These are phyloP conservation scores for Russula lepida DNA, from an alignment of 768 basidiomycete species.

Conservation along the genomic window DNA sequence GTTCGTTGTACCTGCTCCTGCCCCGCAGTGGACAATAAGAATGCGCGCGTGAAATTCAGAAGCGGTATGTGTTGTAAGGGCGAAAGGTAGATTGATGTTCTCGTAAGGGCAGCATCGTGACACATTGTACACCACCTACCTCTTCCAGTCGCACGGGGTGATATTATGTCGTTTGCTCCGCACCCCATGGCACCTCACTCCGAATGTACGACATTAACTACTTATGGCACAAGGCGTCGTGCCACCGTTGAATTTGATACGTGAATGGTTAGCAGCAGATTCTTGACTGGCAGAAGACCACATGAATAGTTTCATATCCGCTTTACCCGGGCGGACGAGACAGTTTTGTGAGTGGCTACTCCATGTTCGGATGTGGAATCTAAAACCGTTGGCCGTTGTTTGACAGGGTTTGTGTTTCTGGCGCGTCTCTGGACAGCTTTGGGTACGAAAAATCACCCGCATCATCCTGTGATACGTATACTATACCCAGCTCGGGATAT, in stretches of 20 bases:
- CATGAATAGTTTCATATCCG: neutral
- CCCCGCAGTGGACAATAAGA: neutral
- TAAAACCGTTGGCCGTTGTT: neutral
- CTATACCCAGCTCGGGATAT: neutral
- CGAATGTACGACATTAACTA: neutral
- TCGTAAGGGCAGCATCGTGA: neutral
- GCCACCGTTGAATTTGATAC: constrained; percentile 7
- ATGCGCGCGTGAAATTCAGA: neutral
- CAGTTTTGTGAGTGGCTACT: neutral
- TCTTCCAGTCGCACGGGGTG: neutral
- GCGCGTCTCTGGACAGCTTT: neutral
- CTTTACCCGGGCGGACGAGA: neutral
- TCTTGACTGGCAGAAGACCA: neutral
- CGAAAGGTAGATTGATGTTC: neutral
- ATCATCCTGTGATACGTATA: neutral
- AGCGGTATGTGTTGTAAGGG: neutral
- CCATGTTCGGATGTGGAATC: neutral
- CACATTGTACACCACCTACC: neutral
- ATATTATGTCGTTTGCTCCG: neutral
- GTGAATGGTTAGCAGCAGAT: constrained; percentile 2
- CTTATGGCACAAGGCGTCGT: neutral
- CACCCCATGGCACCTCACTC: neutral
- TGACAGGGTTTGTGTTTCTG: neutral
- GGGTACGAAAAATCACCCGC: neutral
- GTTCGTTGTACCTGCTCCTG: neutral